These are phyloP conservation scores for Aspergillus hiratsukae DNA, from an alignment of 2,329 filamentous ascomycete species.

Conservation along the genomic window DNA sequence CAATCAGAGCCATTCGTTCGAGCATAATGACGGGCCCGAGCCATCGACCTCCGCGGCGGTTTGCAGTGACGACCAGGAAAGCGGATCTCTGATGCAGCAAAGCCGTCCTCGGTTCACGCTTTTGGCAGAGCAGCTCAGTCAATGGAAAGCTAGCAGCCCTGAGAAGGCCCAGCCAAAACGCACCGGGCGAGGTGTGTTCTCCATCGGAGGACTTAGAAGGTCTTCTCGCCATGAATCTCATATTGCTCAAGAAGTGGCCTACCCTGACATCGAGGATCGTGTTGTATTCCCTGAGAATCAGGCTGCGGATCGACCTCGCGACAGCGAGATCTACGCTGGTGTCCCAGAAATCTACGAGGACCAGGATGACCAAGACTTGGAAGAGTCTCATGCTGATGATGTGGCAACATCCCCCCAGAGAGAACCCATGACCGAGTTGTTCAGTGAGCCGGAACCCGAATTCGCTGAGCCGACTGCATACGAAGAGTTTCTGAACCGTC, in stretches of 20 bases:
- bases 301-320: slow-evolving; percentile 3
- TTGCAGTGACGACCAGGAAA: slow-evolving; percentile 3
- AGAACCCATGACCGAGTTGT: slow-evolving; percentile 14
- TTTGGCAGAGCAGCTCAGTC: slow-evolving; percentile 56
- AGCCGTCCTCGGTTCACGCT: slow-evolving; percentile 57
- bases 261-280: slow-evolving; percentile 15
- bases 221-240: slow-evolving; percentile 9
- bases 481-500: slow-evolving; percentile 60
- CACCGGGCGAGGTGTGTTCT: slow-evolving; percentile 33
- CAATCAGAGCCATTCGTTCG: not conserved
- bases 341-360: slow-evolving; percentile 22
- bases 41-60: not conserved
- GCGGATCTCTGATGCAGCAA: slow-evolving; percentile 10
- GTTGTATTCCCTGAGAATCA: slow-evolving; percentile 12
- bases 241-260: slow-evolving; percentile 14
- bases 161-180: slow-evolving; percentile 29
- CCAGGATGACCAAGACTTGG: slow-evolving; percentile 3
- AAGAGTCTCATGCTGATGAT: slow-evolving; percentile 1
- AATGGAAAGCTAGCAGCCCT: slow-evolving; percentile 61
- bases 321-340: slow-evolving; percentile 5
- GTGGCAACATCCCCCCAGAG: not conserved
- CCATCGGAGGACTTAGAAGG: slow-evolving; percentile 25
- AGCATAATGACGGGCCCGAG: not conserved
- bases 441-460: slow-evolving; percentile 4
- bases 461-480: slow-evolving; percentile 9